phyloP scores from a whole-genome alignment of 768 basidiomycete genomes.

The Suillus subluteus region DNA sequence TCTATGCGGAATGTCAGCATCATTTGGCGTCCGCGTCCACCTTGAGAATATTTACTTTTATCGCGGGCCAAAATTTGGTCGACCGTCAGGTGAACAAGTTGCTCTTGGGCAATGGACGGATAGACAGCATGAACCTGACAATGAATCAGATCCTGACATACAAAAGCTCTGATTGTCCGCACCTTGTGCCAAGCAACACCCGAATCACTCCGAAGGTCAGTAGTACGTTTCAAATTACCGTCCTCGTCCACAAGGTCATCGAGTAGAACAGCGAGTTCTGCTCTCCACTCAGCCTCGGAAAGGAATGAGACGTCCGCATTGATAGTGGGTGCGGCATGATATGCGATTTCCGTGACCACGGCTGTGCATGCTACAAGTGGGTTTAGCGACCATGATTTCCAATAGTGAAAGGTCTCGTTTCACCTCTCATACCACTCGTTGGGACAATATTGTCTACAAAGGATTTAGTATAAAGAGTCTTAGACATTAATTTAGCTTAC shows the following conservation, averaged over 20 bases:
- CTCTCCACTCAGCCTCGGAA: conserved; percentile 57
- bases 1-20: conserved; percentile 29
- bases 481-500: conserved; percentile 31
- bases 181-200: conserved; percentile 68
- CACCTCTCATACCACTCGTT: conserved; percentile 68
- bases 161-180: not conserved
- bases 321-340: conserved; percentile 57
- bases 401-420: conserved; percentile 10
- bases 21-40: not conserved
- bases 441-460: conserved; percentile 61
- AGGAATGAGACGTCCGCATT: conserved; percentile 65
- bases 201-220: conserved; percentile 60
- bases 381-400: not conserved
- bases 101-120: conserved; percentile 52
- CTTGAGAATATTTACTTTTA: conserved; percentile 38
- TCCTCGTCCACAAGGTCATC: conserved; percentile 64
- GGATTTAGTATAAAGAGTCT: conserved; percentile 5
- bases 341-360: conserved; percentile 63
- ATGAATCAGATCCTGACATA: not conserved
- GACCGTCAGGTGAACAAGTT: conserved; percentile 49
- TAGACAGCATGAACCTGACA: conserved; percentile 63
- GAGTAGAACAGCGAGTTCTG: conserved; percentile 56
- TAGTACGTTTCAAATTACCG: conserved; percentile 53
- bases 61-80: conserved; percentile 56
- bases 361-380: conserved; percentile 58